Conservation (phyloP, 352 stramenopile genomes). For the Blastocystis sp. region DNA sequence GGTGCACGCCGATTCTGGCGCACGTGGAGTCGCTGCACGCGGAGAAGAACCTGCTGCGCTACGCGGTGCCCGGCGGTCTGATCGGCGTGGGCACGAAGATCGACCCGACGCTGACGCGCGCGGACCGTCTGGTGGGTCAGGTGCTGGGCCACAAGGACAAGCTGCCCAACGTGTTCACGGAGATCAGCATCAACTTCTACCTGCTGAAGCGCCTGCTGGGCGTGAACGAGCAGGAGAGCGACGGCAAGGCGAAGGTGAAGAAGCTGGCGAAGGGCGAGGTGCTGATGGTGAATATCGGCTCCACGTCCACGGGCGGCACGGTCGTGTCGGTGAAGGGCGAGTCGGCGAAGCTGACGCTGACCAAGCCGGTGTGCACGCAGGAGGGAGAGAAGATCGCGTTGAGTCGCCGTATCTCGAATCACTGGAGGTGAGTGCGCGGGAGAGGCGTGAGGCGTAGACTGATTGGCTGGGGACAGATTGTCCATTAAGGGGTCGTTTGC, state of each 20-base stretch:
- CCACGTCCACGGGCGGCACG: slow-evolving; percentile 92
- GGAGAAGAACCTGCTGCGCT: slow-evolving; percentile 98
- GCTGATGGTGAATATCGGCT: slow-evolving; percentile 99
- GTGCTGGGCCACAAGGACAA: slow-evolving; percentile 87
- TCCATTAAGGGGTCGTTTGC: slow-evolving; percentile 42
- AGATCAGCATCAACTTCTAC: slow-evolving; percentile 98
- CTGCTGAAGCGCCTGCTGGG: slow-evolving; percentile 95
- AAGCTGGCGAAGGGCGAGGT: slow-evolving; percentile 98
- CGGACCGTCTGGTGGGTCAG: slow-evolving; percentile 97
- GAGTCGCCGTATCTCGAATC: slow-evolving; percentile 94
- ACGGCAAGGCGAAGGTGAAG: slow-evolving; percentile 97
- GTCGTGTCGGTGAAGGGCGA: slow-evolving; percentile 76
- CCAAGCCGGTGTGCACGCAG: slow-evolving; percentile 98
- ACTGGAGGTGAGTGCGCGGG: slow-evolving; percentile 82
- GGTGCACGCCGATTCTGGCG: slow-evolving; percentile 85
- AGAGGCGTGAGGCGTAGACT: slow-evolving; percentile 73
- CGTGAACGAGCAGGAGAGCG: slow-evolving; percentile 96
- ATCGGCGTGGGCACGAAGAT: slow-evolving; percentile 99
- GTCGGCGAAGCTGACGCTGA: slow-evolving; percentile 87
- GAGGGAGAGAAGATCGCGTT: slow-evolving; percentile 99
- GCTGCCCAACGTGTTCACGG: slow-evolving; percentile 95
- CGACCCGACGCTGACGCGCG: slow-evolving; percentile 95
- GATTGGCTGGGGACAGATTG: slow-evolving; percentile 98
- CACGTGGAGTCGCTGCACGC: slow-evolving; percentile 93
- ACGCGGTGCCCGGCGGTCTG: slow-evolving; percentile 93